Evolutionary conservation across 305 asterid genomes (phyloP).

Genomic region (Solanum hybrid): DNA sequence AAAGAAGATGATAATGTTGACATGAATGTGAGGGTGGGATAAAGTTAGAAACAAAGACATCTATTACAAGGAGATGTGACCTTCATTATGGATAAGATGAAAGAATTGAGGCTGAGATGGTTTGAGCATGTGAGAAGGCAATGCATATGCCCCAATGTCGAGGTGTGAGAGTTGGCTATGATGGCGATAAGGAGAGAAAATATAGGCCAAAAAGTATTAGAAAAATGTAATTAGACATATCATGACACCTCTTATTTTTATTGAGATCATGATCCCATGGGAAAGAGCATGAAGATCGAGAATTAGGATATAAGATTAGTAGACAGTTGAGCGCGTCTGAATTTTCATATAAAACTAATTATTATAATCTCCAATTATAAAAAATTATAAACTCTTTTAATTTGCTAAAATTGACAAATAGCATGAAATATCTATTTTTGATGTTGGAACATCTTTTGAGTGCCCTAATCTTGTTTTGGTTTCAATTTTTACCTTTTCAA

Average conservation of each 20-base stretch:
- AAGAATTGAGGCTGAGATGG: too few relatives aligned
- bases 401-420: too few relatives aligned
- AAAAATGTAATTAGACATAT: background rate
- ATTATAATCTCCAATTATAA: background rate
- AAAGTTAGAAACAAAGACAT: background rate
- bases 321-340: too few relatives aligned
- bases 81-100: too few relatives aligned
- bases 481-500: background rate
- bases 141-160: background rate
- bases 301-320: too few relatives aligned
- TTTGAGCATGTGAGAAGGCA: background rate
- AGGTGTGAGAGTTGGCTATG: background rate
- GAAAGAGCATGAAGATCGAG: fast-evolving
- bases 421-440: background rate
- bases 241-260: background rate
- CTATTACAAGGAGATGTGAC: too few relatives aligned
- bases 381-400: background rate
- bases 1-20: too few relatives aligned
- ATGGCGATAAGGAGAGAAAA: background rate
- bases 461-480: background rate
- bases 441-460: background rate
- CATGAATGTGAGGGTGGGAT: background rate
- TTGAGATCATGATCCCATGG: background rate
- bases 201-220: background rate
- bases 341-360: too few relatives aligned